Evolutionary conservation across 305 asterid species (phyloP).

Genomic region (Plantago lanceolata): DNA sequence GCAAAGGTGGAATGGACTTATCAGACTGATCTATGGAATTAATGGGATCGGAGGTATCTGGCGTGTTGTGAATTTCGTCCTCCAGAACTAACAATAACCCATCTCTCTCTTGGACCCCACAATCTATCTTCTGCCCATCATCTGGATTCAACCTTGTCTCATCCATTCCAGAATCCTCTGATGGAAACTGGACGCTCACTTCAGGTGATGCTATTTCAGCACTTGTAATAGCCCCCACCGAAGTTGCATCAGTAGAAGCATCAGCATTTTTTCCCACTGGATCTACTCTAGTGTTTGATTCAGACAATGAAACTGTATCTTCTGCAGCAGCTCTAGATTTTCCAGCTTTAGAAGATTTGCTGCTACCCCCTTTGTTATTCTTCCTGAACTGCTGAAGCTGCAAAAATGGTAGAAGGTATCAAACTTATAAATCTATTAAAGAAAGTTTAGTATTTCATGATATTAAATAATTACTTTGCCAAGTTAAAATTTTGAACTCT

Average conservation of each 20-base stretch:
- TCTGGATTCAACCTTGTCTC: constrained; percentile 24
- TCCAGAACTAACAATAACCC: constrained; percentile 33
- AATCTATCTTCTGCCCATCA: too few relatives aligned
- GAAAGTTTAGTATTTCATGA: too few relatives aligned
- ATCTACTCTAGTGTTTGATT: constrained; percentile 35
- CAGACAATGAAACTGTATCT: constrained; percentile 34
- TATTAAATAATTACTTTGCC: too few relatives aligned
- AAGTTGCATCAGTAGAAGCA: constrained; percentile 31
- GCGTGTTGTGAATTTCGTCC: constrained; percentile 28
- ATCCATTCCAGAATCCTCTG: constrained; percentile 35
- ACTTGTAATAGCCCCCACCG: constrained; percentile 29
- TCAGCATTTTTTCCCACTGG: constrained; percentile 29
- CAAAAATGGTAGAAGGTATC: constrained; percentile 23
- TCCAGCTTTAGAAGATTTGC: constrained; percentile 49
- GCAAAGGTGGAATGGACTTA: constrained; percentile 32
- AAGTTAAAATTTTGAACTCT: too few relatives aligned
- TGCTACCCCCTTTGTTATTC: constrained; percentile 60
- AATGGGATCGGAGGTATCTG: constrained; percentile 27
- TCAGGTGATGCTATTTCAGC: constrained; percentile 33
- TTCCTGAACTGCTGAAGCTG: constrained; percentile 94
- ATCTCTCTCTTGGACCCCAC: constrained; percentile 29
- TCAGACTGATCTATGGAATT: constrained; percentile 30
- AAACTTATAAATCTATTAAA: constrained; percentile 12
- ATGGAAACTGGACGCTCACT: constrained; percentile 25
- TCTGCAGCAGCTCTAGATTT: constrained; percentile 54